Conservation (phyloP, 495 filamentous ascomycete genomes). For the Trichoderma gamsii region DNA sequence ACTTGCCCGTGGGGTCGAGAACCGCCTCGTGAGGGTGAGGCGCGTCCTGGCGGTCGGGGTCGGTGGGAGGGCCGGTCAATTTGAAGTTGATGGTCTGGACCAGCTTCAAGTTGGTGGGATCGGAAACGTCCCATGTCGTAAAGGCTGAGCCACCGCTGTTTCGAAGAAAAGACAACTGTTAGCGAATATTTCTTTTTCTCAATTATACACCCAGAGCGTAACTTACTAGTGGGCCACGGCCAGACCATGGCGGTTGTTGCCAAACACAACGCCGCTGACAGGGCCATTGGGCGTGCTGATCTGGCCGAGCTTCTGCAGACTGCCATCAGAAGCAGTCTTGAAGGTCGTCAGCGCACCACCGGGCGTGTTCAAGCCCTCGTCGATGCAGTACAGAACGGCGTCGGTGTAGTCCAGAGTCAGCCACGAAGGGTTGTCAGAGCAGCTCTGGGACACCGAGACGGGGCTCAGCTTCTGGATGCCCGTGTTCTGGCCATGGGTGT, state of each 20-base stretch:
- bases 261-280: slow-evolving; percentile 42
- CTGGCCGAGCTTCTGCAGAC: slow-evolving; percentile 30
- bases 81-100: slow-evolving; percentile 49
- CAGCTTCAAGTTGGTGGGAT: slow-evolving; percentile 28
- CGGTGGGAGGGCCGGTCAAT: slow-evolving; percentile 41
- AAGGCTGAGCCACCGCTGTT: slow-evolving; percentile 24
- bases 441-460: slow-evolving; percentile 40
- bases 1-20: slow-evolving; percentile 62
- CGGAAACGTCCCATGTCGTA: slow-evolving; percentile 23
- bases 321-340: slow-evolving; percentile 29
- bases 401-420: slow-evolving; percentile 44
- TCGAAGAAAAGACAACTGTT: background rate
- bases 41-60: slow-evolving; percentile 51
- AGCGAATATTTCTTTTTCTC: background rate
- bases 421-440: slow-evolving; percentile 55
- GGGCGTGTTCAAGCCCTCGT: slow-evolving; percentile 42
- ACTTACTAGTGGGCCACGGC: slow-evolving; percentile 49
- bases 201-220: background rate
- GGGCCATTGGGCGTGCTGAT: slow-evolving; percentile 29
- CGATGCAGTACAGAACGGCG: slow-evolving; percentile 52
- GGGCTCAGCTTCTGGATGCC: slow-evolving; percentile 27
- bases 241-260: slow-evolving; percentile 33
- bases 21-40: slow-evolving; percentile 67
- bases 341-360: slow-evolving; percentile 42
- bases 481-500: slow-evolving; percentile 28